A percentile compares a stretch with the other conserved stretches of the same genome.
Conservation (phyloP, 768 basidiomycete genomes). For the Amanita pallidorosea region DNA sequence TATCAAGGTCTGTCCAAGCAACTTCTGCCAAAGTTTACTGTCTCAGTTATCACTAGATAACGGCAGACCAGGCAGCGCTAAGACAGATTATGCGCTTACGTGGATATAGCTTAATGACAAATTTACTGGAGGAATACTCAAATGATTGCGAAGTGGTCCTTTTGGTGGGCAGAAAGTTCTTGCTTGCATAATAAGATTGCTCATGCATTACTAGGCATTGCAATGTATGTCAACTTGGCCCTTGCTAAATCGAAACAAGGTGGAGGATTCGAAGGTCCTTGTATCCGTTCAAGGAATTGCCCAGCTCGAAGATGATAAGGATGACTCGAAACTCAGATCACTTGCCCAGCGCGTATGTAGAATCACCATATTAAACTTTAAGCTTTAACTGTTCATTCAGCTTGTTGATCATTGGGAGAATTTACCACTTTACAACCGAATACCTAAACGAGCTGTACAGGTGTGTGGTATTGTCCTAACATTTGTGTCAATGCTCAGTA, state of each 20-base stretch:
- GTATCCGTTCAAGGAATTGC: slow-evolving; percentile 46
- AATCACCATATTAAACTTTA: neutral
- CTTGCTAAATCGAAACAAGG: slow-evolving; percentile 78
- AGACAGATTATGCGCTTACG: slow-evolving; percentile 86
- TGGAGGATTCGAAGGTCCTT: slow-evolving; percentile 68
- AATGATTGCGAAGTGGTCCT: slow-evolving; percentile 62
- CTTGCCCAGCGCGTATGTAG: slow-evolving; percentile 52
- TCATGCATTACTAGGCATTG: slow-evolving; percentile 32
- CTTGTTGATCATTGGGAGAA: slow-evolving; percentile 73
- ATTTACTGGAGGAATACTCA: slow-evolving; percentile 68
- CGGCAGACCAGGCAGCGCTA: slow-evolving; percentile 67
- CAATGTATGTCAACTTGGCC: slow-evolving; percentile 73
- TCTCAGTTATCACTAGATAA: slow-evolving; percentile 45
- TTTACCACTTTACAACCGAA: slow-evolving; percentile 72
- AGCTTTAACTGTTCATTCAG: slow-evolving; percentile 22
- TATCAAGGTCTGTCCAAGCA: slow-evolving; percentile 49
- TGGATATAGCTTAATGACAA: slow-evolving; percentile 87
- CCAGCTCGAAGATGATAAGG: slow-evolving; percentile 24
- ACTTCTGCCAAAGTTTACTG: neutral
- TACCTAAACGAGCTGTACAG: slow-evolving; percentile 56
- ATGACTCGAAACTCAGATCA: slow-evolving; percentile 40
- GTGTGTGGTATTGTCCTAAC: slow-evolving; percentile 10
- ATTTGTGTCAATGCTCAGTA: neutral
- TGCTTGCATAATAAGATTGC: neutral
- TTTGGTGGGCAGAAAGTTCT: slow-evolving; percentile 37